phyloP scores from a whole-genome alignment of 495 filamentous ascomycete genomes.

The Penicillium diatomitis region DNA sequence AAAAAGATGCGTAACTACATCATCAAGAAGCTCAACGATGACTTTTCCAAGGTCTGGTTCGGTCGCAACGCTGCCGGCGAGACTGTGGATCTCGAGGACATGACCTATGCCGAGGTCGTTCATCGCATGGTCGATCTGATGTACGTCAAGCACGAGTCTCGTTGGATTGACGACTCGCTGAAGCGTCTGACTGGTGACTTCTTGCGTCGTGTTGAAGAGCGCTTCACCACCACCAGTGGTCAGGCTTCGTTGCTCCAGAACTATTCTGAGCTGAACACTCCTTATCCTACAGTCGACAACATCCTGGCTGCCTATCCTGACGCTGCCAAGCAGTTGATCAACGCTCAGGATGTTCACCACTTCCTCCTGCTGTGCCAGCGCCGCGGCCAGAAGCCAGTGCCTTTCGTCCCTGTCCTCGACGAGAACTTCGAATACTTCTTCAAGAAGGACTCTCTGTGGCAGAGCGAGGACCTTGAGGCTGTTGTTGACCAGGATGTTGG shows the following conservation, averaged over 20 bases:
- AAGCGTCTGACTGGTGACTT: constrained; percentile 81
- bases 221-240: constrained; percentile 60
- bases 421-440: constrained; percentile 97
- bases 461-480: constrained; percentile 92
- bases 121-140: constrained; percentile 92
- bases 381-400: constrained; percentile 89
- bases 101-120: constrained; percentile 92
- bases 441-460: constrained; percentile 99
- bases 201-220: constrained; percentile 90
- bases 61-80: constrained; percentile 69
- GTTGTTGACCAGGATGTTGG: constrained; percentile 94
- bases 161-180: constrained; percentile 90
- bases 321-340: constrained; percentile 84
- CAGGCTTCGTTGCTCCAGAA: constrained; percentile 73
- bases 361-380: constrained; percentile 91
- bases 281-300: constrained; percentile 63
- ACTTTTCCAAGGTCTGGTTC: constrained; percentile 99
- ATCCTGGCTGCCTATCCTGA: constrained; percentile 79
- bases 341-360: constrained; percentile 92
- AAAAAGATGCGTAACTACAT: constrained; percentile 91
- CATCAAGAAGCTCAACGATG: constrained; percentile 94
- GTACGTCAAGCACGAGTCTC: constrained; percentile 85
- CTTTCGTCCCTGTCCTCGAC: constrained; percentile 87
- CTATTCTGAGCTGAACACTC: constrained; percentile 78
- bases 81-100: constrained; percentile 90